Conservation (phyloP, 805 yeast species). For the Grigorovia yakushimaensis region DNA sequence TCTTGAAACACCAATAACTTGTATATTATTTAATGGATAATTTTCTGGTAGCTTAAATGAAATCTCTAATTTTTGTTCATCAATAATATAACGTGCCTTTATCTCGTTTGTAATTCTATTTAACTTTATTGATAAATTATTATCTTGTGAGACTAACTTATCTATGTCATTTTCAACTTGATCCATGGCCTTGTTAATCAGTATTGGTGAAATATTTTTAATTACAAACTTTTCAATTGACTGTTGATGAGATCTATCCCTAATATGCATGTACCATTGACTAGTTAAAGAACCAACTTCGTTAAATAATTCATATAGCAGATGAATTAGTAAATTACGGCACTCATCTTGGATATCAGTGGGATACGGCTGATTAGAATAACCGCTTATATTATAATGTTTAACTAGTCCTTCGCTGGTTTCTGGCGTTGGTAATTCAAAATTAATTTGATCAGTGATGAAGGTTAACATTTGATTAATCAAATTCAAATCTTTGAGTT, state of each 20-base stretch:
- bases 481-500: slow-evolving; percentile 41
- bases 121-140: slow-evolving; percentile 45
- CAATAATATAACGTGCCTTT: slow-evolving; percentile 63
- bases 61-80: slow-evolving; percentile 80
- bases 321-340: slow-evolving; percentile 19
- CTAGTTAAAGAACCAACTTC: slow-evolving; percentile 26
- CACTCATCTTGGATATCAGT: slow-evolving; percentile 23
- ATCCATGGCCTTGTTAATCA: slow-evolving; percentile 49
- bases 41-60: slow-evolving; percentile 60
- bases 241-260: slow-evolving; percentile 55
- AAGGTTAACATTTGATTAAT: slow-evolving; percentile 43
- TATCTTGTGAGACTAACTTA: slow-evolving; percentile 27
- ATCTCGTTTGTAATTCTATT: slow-evolving; percentile 57
- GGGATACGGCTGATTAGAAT: slow-evolving; percentile 16
- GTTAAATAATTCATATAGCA: slow-evolving; percentile 20
- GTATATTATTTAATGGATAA: slow-evolving; percentile 70
- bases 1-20: slow-evolving; percentile 66
- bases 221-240: slow-evolving; percentile 55
- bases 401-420: slow-evolving; percentile 18
- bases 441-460: slow-evolving; percentile 46
- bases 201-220: slow-evolving; percentile 50
- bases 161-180: slow-evolving; percentile 38
- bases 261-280: slow-evolving; percentile 60
- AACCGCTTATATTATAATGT: slow-evolving; percentile 11
- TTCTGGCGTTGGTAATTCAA: slow-evolving; percentile 18